Evolutionary conservation across 1,139 yeast genomes (phyloP).

Genomic region (Arxiozyma slooffiae): DNA sequence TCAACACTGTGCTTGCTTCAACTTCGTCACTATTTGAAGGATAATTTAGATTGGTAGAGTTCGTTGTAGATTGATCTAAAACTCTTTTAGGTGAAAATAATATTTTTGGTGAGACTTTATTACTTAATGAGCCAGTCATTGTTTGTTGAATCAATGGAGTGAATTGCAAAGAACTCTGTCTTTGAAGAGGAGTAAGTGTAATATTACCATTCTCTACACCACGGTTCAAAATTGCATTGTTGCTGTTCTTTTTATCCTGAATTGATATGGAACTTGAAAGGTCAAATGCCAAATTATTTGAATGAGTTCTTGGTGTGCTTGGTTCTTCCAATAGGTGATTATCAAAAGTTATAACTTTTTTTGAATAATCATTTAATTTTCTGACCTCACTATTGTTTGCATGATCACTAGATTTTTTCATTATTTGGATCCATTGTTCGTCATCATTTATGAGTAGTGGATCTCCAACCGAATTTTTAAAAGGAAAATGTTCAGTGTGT

Average conservation of each 20-base stretch:
- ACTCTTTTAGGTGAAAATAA: constrained; percentile 7
- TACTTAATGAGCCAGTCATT: constrained; percentile 24
- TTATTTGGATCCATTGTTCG: constrained; percentile 13
- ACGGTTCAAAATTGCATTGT: background rate
- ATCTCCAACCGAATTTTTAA: constrained; percentile 25
- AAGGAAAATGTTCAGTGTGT: constrained; percentile 17
- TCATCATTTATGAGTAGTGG: constrained; percentile 24
- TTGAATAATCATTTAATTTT: background rate
- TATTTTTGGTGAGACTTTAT: constrained; percentile 11
- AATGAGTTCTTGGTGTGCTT: background rate
- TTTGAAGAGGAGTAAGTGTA: background rate
- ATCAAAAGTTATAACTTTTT: background rate
- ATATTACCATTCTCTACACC: too few species aligned
- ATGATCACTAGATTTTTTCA: constrained; percentile 1
- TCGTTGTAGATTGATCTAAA: background rate
- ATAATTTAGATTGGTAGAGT: background rate
- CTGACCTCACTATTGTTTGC: background rate
- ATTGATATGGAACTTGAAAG: background rate
- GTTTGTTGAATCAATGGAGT: constrained; percentile 27
- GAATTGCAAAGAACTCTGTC: constrained; percentile 11
- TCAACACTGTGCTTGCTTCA: constrained; percentile 26
- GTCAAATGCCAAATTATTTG: background rate
- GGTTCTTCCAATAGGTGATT: background rate
- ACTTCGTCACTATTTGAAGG: constrained; percentile 10
- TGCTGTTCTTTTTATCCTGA: background rate